A percentile compares a stretch with the other conserved stretches of the same genome.
These are phyloP conservation scores for Anthostomella pinea DNA, from an alignment of 2,329 filamentous ascomycete genomes.

Conservation along the genomic window DNA sequence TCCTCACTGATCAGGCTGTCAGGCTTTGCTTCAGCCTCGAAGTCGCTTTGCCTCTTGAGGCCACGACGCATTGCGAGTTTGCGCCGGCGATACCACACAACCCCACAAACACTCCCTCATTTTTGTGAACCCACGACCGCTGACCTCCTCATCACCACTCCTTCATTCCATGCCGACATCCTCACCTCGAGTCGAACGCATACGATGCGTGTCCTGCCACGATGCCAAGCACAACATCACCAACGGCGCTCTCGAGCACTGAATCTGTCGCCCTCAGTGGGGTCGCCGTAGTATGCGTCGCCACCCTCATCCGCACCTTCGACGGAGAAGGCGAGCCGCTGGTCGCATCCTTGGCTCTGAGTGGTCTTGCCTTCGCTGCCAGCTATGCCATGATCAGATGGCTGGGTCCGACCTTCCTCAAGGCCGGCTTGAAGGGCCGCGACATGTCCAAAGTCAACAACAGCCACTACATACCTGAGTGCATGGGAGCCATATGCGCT, in stretches of 20 bases:
- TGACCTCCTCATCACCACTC: no score
- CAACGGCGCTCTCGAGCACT: slow-evolving; percentile 44
- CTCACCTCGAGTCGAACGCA: not conserved
- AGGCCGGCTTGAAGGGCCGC: slow-evolving; percentile 81
- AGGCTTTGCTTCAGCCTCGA: not conserved
- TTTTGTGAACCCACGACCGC: no score
- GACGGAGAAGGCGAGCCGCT: slow-evolving; percentile 80
- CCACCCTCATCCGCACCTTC: slow-evolving; percentile 77
- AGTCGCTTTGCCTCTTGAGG: no score
- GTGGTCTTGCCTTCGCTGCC: slow-evolving; percentile 76
- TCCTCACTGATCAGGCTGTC: not conserved
- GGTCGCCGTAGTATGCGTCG: slow-evolving; percentile 66
- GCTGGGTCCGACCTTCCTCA: slow-evolving; percentile 87
- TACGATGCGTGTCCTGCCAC: slow-evolving; percentile 15
- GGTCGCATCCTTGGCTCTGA: slow-evolving; percentile 83
- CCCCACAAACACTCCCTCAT: no score
- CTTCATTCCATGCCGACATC: not conserved
- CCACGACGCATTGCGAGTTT: no score
- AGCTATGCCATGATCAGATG: slow-evolving; percentile 87
- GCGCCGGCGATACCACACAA: no score
- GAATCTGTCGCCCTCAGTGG: slow-evolving; percentile 57
- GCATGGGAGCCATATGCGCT: slow-evolving; percentile 92
- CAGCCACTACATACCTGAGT: slow-evolving; percentile 68
- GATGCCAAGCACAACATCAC: slow-evolving; percentile 26
- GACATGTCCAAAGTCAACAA: slow-evolving; percentile 74